Base-by-base conservation (phyloP, 352 stramenopile genomes). In the Elongisporangium prolatum region DNA sequence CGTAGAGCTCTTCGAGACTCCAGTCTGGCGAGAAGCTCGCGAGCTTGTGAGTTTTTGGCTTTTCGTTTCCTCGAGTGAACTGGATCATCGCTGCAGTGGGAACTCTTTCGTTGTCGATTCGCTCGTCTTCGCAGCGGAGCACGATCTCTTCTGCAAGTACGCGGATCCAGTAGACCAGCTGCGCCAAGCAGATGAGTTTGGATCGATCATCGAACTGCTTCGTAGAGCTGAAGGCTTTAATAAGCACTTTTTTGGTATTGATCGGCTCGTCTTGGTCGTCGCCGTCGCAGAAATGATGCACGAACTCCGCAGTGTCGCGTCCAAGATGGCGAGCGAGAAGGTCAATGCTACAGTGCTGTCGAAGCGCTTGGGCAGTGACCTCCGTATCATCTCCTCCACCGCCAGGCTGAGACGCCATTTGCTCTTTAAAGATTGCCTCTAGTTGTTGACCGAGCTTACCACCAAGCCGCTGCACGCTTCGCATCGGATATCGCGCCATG, bases 151-250 rank as follows among this genome's bases (percentile, higher is more conserved):
- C 77, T 3, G 73, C 80, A 14, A 94, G 58, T 21, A 94, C 73
- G 44, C 62, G 77, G 10, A 91, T 51, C 85, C 85, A 94, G 61
- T 94, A 94, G 54, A 77, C 69, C 14, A 94, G 65, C 62, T 91
- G 75, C 21, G 83, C 67, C 4, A 81, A 40, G 14, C 73, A 64
- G 34, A 74, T 54, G 0, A 94, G 65, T 1, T 66, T 67, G 13
- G 68, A 69, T n/a, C 74, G 83, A 50, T 81, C 67, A n/a, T 90
- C 80, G 54, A 91, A 94, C 60, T 91, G 84, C 63, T 94, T 94
- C 7, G 86, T 75, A 3, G 77, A 84, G 24, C 72, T 77, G 48
- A 94, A 69, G n/a, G 68, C 69, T 59, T 89, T 88, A 24, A 90
- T 63, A 11, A 84, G 69, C 1, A 70, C 64, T 65, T 91, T 92